Percentiles rank a stretch among this genome's conserved stretches.
Evolutionary conservation across 805 yeast species (phyloP).

Genomic region (Scheffersomyces coipomensis): DNA sequence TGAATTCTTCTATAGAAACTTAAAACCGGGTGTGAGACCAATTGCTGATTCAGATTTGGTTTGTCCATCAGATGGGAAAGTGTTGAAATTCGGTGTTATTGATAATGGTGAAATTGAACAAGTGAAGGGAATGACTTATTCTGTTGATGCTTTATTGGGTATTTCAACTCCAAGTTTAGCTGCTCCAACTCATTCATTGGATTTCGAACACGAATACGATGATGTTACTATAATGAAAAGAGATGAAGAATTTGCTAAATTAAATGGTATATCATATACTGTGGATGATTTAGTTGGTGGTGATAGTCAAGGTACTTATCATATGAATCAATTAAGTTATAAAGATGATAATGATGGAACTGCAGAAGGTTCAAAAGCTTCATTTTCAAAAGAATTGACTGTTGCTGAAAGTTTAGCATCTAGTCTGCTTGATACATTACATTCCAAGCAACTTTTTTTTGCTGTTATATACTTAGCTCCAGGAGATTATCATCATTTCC

Average conservation of each 20-base stretch:
- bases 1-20: conserved; percentile 85
- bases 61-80: conserved; percentile 92
- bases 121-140: conserved; percentile 94
- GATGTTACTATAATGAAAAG: conserved; percentile 46
- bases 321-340: conserved; percentile 47
- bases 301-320: conserved; percentile 35
- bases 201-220: conserved; percentile 40
- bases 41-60: conserved; percentile 64
- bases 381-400: conserved; percentile 34
- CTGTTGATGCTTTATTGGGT: conserved; percentile 86
- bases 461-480: conserved; percentile 96
- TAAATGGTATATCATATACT: conserved; percentile 72
- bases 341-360: conserved; percentile 72
- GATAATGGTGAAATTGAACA: conserved; percentile 89
- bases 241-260: conserved; percentile 73
- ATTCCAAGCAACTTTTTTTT: conserved; percentile 65
- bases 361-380: conserved; percentile 25
- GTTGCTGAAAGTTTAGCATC: conserved; percentile 42
- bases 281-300: conserved; percentile 68
- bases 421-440: conserved; percentile 25
- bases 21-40: conserved; percentile 78
- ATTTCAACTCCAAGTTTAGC: conserved; percentile 48
- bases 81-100: conserved; percentile 79
- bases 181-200: conserved; percentile 52
- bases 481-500: conserved; percentile 97